Percentiles rank a stretch among this genome's conserved stretches.
Conservation (phyloP, 148 eudicot species). For the Silene latifolia region DNA sequence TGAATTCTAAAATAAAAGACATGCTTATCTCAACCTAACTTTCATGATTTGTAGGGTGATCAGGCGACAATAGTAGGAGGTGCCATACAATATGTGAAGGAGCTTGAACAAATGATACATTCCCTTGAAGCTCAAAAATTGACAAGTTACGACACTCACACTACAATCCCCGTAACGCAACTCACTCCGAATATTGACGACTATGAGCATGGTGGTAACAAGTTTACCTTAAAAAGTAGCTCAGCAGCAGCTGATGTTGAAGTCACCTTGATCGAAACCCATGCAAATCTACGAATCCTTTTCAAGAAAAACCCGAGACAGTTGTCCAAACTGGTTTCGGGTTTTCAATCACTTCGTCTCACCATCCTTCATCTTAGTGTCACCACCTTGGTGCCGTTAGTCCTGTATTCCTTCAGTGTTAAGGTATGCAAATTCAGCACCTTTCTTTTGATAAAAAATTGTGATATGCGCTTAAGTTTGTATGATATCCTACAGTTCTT, state of each 20-base stretch:
- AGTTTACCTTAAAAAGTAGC: conserved; percentile 38
- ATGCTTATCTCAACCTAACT: not conserved
- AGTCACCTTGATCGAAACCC: conserved; percentile 75
- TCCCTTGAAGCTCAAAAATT: conserved; percentile 69
- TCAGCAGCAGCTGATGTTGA: conserved; percentile 61
- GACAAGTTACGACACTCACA: conserved; percentile 7
- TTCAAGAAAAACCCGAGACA: conserved; percentile 41
- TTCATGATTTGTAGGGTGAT: conserved; percentile 57
- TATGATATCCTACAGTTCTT: not conserved
- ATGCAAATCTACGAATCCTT: conserved; percentile 64
- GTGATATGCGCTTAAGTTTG: not conserved
- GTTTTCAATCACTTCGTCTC: conserved; percentile 56
- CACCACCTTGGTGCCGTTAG: conserved; percentile 58
- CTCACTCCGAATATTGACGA: conserved; percentile 54
- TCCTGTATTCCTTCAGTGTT: conserved; percentile 70
- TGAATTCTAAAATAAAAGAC: not conserved
- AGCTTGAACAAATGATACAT: conserved; percentile 70
- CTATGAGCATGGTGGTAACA: conserved; percentile 33
- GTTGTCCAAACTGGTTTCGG: conserved; percentile 61
- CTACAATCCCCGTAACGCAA: conserved; percentile 18
- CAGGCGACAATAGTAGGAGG: conserved; percentile 97
- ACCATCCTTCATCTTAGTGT: conserved; percentile 79
- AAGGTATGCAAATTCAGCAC: conserved; percentile 47
- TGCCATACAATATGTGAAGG: conserved; percentile 82
- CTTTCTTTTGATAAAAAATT: not conserved